Evolutionary conservation across 2,329 filamentous ascomycete species (phyloP), one percentile per base, ranked within the genome.

Genomic region (Nigrospora sphaerica): DNA sequence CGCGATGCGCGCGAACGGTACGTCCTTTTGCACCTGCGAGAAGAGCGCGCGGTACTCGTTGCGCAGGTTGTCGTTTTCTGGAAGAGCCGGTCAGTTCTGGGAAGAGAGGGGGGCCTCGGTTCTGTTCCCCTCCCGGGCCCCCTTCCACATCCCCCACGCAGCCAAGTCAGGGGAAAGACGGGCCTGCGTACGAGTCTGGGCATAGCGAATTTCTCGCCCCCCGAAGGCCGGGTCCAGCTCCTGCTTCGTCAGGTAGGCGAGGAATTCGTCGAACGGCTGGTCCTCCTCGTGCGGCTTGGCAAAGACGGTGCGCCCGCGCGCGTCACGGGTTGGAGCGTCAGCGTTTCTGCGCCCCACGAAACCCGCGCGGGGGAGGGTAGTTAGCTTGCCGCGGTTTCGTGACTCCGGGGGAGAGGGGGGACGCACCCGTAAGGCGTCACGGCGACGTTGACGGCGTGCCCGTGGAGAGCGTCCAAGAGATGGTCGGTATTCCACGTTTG

Each of bases 51-150:
- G 52, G 61, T 91, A 93, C 63, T 93, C 88, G 49, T 81, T 73
- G 2, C 83, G 79, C 17, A 93, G 74, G 58, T 92, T 93, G 62
- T 92, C 85, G 60, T 93, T 90, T 69, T 93, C 82, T 83, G 14
- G 36, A 31, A 17, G 36, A 32, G 23, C 32, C 11, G 34, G 35
- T 31, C 36, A 51, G 34, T 36, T 36, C 32, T 18, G 13, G 11
- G 18, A 13, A 16, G 38, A 6, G 1, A 4, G 28, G 23, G 45
- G 47, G 35, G 33, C 6, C 19, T 6, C n/a, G n/a, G n/a, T 4
- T 23, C 19, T 23, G 19, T 6, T 23, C 19, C 19, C 19, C 19
- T 23, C 19, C 6, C 19, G 19, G 19, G 19, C 19, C 19, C 19
- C 6, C 6, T 6, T 6, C 4, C 19, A n/a, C n/a, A n/a, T n/a